These are phyloP conservation scores for Davidsoniella australis DNA, from an alignment of 2,329 filamentous ascomycete species.

Conservation along the genomic window DNA sequence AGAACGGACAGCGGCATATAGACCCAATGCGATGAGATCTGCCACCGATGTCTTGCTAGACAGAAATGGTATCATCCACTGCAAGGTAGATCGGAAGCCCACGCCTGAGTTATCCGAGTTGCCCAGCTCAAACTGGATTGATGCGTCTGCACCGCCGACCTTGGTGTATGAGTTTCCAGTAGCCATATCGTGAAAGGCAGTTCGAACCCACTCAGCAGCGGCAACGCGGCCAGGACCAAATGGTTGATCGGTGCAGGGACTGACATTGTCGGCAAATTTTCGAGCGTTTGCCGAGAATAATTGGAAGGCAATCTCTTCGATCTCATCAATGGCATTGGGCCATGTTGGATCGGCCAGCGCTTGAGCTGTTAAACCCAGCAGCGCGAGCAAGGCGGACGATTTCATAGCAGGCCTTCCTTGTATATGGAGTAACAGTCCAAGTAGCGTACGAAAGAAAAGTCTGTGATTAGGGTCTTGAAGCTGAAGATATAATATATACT, in stretches of 20 bases:
- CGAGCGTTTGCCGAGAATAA: slow-evolving; percentile 35
- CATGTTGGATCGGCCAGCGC: slow-evolving; percentile 36
- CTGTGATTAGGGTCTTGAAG: too few species aligned
- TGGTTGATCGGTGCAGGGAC: slow-evolving; percentile 36
- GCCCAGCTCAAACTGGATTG: slow-evolving; percentile 39
- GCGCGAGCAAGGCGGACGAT: slow-evolving; percentile 17
- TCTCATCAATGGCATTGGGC: slow-evolving; percentile 41
- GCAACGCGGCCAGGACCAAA: slow-evolving; percentile 37
- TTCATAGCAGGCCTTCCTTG: not conserved
- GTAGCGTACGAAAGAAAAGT: too few species aligned
- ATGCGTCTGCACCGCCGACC: slow-evolving; percentile 40
- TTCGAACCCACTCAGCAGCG: slow-evolving; percentile 44
- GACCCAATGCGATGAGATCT: slow-evolving; percentile 40
- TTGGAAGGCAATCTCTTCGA: slow-evolving; percentile 48
- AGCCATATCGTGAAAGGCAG: slow-evolving; percentile 45
- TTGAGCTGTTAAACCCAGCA: slow-evolving; percentile 22
- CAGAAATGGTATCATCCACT: slow-evolving; percentile 36
- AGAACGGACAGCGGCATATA: slow-evolving; percentile 39
- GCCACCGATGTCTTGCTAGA: slow-evolving; percentile 34
- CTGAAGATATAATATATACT: too few species aligned
- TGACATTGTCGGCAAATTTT: slow-evolving; percentile 38
- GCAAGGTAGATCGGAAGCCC: slow-evolving; percentile 35
- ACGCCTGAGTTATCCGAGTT: slow-evolving; percentile 39
- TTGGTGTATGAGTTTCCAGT: slow-evolving; percentile 31
- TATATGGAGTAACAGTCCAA: too few species aligned